A percentile compares a stretch with the other conserved stretches of the same genome.
Evolutionary conservation across 768 basidiomycete genomes (phyloP).

Genomic region (Suillus alpinus): DNA sequence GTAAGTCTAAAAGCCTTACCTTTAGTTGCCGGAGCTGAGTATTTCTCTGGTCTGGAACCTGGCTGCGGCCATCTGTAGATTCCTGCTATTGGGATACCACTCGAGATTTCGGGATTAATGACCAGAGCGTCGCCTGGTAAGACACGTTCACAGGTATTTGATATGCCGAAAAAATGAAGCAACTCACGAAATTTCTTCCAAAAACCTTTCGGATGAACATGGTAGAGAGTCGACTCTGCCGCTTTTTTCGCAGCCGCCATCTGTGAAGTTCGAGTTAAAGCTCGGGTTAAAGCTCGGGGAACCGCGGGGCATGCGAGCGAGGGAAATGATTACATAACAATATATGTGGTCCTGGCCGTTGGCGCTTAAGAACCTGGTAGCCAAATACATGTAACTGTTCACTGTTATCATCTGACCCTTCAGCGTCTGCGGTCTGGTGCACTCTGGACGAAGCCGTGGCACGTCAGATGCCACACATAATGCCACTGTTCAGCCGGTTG

Average conservation of each 20-base stretch:
- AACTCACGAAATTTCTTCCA: slow-evolving; percentile 94
- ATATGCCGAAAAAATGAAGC: neutral
- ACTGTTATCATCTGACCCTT: too few species aligned
- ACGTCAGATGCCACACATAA: too few species aligned
- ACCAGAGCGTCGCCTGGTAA: slow-evolving; percentile 73
- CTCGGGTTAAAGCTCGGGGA: neutral
- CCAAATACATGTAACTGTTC: too few species aligned
- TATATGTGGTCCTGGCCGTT: too few species aligned
- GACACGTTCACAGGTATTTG: slow-evolving; percentile 6
- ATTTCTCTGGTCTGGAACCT: slow-evolving; percentile 82
- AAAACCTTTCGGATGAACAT: slow-evolving; percentile 84
- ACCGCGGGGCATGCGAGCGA: neutral
- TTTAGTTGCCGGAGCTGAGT: slow-evolving; percentile 85
- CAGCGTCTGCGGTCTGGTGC: too few species aligned
- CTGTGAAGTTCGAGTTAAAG: slow-evolving; percentile 17
- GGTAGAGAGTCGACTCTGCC: slow-evolving; percentile 88
- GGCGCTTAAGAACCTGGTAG: too few species aligned
- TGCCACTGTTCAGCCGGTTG: too few species aligned
- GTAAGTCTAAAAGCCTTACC: slow-evolving; percentile 44
- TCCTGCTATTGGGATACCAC: slow-evolving; percentile 75
- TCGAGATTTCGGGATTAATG: slow-evolving; percentile 89
- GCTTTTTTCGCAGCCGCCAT: slow-evolving; percentile 72
- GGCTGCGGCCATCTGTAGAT: slow-evolving; percentile 83
- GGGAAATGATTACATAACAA: neutral
- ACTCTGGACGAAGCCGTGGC: too few species aligned